Conservation (phyloP, 176 grass and related monocot species). For the Carex pumila region DNA sequence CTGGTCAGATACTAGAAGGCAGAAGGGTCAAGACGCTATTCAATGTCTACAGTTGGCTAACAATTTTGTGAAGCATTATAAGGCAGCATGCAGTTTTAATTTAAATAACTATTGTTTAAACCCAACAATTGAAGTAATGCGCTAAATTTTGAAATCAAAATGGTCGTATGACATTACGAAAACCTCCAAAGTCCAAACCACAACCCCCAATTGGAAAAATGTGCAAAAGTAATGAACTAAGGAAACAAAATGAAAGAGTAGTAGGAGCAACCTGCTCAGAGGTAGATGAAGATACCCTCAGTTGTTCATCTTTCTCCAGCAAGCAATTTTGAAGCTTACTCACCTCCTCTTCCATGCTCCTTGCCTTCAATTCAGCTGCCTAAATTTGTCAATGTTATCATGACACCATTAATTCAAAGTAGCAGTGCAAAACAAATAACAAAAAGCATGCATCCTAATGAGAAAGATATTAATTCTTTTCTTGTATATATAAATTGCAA, state of each 20-base stretch:
- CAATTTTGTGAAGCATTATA: background rate
- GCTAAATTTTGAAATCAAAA: background rate
- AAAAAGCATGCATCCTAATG: no score
- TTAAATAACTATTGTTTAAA: background rate
- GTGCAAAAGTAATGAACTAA: background rate
- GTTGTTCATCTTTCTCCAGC: slow-evolving; percentile 51
- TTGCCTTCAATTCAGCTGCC: slow-evolving; percentile 57
- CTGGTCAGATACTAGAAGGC: no score
- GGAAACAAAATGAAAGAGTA: background rate
- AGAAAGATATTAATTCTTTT: no score
- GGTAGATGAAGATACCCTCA: slow-evolving; percentile 24
- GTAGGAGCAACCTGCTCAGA: slow-evolving; percentile 41
- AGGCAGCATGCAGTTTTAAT: background rate
- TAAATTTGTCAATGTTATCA: slow-evolving; percentile 1
- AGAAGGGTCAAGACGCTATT: background rate
- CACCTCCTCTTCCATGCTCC: slow-evolving; percentile 71
- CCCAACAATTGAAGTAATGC: background rate
- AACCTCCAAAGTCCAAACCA: background rate
- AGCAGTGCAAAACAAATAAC: no score
- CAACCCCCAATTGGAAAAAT: background rate
- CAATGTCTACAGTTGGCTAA: background rate
- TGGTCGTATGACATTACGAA: background rate
- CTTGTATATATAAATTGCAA: no score
- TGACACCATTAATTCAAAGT: no score
- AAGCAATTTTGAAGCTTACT: slow-evolving; percentile 59